Conservation (phyloP, 139 green algal species). For the Bryopsis sp. region DNA sequence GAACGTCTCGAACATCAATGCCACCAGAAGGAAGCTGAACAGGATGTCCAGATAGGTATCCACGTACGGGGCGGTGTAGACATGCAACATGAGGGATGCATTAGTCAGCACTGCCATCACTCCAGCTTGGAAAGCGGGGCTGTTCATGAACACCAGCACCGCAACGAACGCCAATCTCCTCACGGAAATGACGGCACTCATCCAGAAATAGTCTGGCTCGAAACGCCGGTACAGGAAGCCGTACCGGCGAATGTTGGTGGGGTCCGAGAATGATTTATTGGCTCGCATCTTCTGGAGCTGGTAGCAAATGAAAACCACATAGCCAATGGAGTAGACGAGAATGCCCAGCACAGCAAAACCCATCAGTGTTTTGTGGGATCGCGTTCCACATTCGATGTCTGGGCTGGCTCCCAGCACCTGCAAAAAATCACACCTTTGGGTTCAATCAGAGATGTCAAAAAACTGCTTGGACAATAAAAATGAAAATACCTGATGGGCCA, state of each 20-base stretch:
- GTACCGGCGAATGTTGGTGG: neutral
- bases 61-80: slow-evolving; percentile 16
- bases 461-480: too few species aligned
- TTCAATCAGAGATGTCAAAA: too few species aligned
- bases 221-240: slow-evolving; percentile 11
- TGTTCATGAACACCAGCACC: slow-evolving; percentile 14
- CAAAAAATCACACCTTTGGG: too few species aligned
- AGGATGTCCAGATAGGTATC: slow-evolving; percentile 17
- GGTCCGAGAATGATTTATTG: neutral
- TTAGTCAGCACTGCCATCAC: slow-evolving; percentile 15
- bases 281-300: neutral
- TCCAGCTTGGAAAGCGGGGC: slow-evolving; percentile 11
- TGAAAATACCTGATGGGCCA: too few species aligned
- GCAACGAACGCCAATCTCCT: slow-evolving; percentile 14
- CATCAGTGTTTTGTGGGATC: neutral
- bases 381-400: neutral
- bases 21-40: slow-evolving; percentile 17
- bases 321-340: slow-evolving; percentile 1
- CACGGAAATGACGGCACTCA: neutral
- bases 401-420: neutral
- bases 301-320: neutral
- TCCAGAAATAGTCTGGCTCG: slow-evolving; percentile 19
- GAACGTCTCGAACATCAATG: slow-evolving; percentile 14
- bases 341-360: slow-evolving; percentile 3
- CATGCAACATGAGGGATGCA: slow-evolving; percentile 14